Evolutionary conservation across 2,329 filamentous ascomycete species (phyloP).

Genomic region (Penicillium olsonii): DNA sequence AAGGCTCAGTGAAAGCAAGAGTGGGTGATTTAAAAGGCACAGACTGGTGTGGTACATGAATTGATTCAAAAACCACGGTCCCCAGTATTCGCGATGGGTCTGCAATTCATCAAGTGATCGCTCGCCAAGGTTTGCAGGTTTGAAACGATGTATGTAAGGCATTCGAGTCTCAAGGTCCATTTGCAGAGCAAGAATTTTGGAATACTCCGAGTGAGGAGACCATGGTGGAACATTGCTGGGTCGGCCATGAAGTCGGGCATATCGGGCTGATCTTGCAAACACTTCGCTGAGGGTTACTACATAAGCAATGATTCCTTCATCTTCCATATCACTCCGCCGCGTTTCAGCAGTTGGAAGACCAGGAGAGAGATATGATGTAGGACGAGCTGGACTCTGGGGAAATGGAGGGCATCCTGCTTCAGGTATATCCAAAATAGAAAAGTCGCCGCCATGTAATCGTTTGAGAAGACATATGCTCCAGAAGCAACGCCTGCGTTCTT

Average conservation of each 20-base stretch:
- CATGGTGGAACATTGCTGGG: conserved; percentile 48
- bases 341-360: conserved; percentile 20
- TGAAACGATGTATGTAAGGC: conserved; percentile 54
- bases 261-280: conserved; percentile 51
- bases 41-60: conserved; percentile 56
- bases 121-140: conserved; percentile 50
- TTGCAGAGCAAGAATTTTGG: conserved; percentile 51
- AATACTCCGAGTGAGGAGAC: conserved; percentile 56
- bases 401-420: conserved; percentile 40
- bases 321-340: conserved; percentile 32
- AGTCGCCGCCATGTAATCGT: conserved; percentile 46
- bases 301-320: conserved; percentile 50
- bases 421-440: conserved; percentile 42
- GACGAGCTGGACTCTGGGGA: conserved; percentile 39
- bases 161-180: conserved; percentile 57
- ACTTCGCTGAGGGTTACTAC: conserved; percentile 50
- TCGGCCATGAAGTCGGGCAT: conserved; percentile 49
- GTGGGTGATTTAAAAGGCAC: conserved; percentile 56
- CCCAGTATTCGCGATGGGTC: conserved; percentile 54
- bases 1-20: conserved; percentile 55
- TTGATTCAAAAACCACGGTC: conserved; percentile 55
- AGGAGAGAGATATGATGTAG: conserved; percentile 26
- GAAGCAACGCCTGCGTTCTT: conserved; percentile 43
- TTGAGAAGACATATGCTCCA: conserved; percentile 48
- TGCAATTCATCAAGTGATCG: conserved; percentile 46